Base-by-base conservation (phyloP, 805 yeast species). In the Teunomyces gatunensis region DNA sequence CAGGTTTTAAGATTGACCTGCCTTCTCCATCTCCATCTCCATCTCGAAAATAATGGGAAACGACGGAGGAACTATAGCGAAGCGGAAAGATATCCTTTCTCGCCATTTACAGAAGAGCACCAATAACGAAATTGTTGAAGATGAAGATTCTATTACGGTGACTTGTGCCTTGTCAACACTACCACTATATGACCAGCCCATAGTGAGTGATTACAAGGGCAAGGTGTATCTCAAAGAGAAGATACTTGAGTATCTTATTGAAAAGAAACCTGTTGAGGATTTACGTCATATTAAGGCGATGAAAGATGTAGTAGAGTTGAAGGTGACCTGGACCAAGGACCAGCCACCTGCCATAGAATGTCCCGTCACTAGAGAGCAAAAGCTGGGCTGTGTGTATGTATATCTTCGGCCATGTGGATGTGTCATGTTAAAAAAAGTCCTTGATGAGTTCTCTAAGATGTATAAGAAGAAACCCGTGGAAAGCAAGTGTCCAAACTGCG, bases 21-120 rank as follows among this genome's bases (percentile, higher is more conserved):
- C 27, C 27, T 25, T 25, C 27, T 25, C 10, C 11, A 7, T 25
- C 27, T 25, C 10, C 11, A 7, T 25, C 27, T 25, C 27, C 6
- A 12, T 10, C 13, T 12, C 13, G 15, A 18, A 15, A 25, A 20
- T 20, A 17, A 62, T 62, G 65, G 67, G 65, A 9, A 81, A 80
- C 50, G 92, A 86, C 59, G 92, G 92, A n/a, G 89, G 91, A 2
- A 75, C 87, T 1, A 77, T 85, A 15, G 83, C 84, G 12, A 77
- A 77, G 44, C 69, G 87, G 27, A 73, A 73, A 49, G 87, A 83
- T 50, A 71, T 79, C 10, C 47, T 67, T 17, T 60, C 68, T 7
- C 47, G 68, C 3, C 64, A 63, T 44, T 49, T 53, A 11, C 63
- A 52, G 54, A 57, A 39, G 17, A 42, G 33, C 17, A n/a, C 32